Conservation (phyloP, 441 rosid species). For the Arabidopsis hybrid region DNA sequence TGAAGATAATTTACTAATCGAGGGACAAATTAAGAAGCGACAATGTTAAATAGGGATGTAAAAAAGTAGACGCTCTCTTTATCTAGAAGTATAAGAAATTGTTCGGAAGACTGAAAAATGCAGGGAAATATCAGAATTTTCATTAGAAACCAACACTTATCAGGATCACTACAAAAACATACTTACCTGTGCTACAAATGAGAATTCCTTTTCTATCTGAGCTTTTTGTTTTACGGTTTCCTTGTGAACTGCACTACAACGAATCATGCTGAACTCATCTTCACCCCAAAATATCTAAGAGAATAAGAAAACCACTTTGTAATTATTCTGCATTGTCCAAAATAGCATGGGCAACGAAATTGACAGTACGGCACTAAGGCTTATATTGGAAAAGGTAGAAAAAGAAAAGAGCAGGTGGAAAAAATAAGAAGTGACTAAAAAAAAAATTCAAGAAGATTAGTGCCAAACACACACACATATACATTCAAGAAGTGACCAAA, state of each 20-base stretch:
- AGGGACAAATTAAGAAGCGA: background rate
- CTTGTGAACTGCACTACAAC: slow-evolving; percentile 61
- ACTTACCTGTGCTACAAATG: slow-evolving; percentile 56
- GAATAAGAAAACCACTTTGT: slow-evolving; percentile 1
- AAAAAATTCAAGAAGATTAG: background rate
- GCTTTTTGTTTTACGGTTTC: slow-evolving; percentile 69
- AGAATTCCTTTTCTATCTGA: slow-evolving; percentile 61
- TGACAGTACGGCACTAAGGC: background rate
- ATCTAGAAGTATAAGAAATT: background rate
- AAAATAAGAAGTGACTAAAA: slow-evolving; percentile 7
- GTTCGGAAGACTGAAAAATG: slow-evolving; percentile 7
- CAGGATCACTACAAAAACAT: slow-evolving; percentile 1
- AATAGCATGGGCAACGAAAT: slow-evolving; percentile 6
- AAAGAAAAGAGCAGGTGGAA: slow-evolving; percentile 9
- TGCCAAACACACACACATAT: background rate
- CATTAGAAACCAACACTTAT: slow-evolving; percentile 21
- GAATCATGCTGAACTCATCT: slow-evolving; percentile 73
- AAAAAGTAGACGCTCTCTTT: background rate
- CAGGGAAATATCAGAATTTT: background rate
- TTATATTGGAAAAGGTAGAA: slow-evolving; percentile 1
- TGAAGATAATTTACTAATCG: background rate
- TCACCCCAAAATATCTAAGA: slow-evolving; percentile 78
- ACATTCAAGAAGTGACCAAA: background rate
- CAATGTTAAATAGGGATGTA: background rate
- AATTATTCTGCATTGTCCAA: slow-evolving; percentile 18